These are phyloP conservation scores for Grosmannia serpens DNA, from an alignment of 2,329 filamentous ascomycete species.

Conservation along the genomic window DNA sequence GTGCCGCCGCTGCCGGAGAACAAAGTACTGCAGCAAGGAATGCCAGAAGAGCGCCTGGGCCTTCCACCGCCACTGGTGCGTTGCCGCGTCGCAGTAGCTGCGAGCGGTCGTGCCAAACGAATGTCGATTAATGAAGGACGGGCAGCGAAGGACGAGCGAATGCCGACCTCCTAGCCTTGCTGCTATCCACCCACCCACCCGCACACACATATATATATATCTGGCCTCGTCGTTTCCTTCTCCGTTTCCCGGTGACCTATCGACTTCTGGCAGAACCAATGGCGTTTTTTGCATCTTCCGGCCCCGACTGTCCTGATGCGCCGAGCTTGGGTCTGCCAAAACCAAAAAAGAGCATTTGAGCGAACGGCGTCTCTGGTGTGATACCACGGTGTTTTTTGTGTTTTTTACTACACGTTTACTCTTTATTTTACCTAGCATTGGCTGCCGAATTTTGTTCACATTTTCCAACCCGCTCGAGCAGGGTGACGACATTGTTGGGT, in stretches of 20 bases:
- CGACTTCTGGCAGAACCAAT: background rate
- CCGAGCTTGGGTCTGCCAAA: background rate
- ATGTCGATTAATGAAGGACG: too few species aligned
- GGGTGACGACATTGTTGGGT: slow-evolving; percentile 8
- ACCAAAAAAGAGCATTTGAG: slow-evolving; percentile 3
- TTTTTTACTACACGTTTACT: background rate
- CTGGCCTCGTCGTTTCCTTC: too few species aligned
- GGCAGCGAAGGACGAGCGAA: too few species aligned
- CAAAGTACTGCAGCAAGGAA: slow-evolving; percentile 99
- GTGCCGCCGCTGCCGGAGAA: slow-evolving; percentile 87
- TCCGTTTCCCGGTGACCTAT: background rate
- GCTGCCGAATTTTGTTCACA: background rate
- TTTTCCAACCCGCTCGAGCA: background rate
- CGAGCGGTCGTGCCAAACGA: too few species aligned
- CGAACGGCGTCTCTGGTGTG: slow-evolving; percentile 10
- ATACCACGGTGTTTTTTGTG: slow-evolving; percentile 9
- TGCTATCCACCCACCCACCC: too few species aligned
- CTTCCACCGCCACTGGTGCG: slow-evolving; percentile 96
- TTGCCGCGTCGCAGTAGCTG: slow-evolving; percentile 50
- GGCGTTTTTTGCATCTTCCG: background rate
- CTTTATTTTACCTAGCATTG: background rate
- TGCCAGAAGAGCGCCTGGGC: slow-evolving; percentile 99
- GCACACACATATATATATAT: too few species aligned
- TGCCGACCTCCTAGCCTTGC: too few species aligned
- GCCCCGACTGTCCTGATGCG: background rate